A percentile compares a stretch with the other conserved stretches of the same genome.
phyloP scores from a whole-genome alignment of 305 asterid species.

The Solanum hybrid region DNA sequence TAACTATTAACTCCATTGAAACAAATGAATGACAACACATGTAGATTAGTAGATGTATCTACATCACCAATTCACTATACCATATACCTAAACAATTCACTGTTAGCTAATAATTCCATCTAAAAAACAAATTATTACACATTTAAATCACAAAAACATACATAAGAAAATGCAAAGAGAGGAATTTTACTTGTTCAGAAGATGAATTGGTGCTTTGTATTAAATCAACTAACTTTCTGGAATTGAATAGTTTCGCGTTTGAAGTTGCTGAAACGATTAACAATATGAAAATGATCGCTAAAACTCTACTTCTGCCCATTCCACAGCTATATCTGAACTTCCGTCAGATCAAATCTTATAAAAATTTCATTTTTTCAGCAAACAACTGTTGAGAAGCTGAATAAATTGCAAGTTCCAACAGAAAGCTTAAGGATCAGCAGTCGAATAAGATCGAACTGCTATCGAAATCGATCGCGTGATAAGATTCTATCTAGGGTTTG shows the following conservation, averaged over 20 bases:
- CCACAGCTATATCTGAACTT: background rate
- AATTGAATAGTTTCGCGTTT: background rate
- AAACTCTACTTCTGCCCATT: constrained; percentile 7
- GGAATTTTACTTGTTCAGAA: background rate
- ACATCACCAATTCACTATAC: background rate
- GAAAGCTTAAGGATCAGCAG: background rate
- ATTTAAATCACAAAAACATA: background rate
- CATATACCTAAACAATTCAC: background rate
- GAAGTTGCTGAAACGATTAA: background rate
- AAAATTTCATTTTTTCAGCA: background rate
- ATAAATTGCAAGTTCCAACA: background rate
- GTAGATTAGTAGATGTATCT: background rate
- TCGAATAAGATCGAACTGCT: background rate
- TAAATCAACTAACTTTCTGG: constrained; percentile 1
- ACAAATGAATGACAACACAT: background rate
- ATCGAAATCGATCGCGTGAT: background rate
- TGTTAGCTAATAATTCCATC: background rate
- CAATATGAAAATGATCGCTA: background rate
- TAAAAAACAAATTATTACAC: background rate
- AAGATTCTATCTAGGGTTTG: background rate
- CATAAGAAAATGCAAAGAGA: background rate
- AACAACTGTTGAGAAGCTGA: background rate
- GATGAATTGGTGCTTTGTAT: background rate
- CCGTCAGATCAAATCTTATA: background rate
- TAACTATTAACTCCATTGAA: background rate